Conservation (phyloP, 169 alveolate species). For the Plasmodium ovale region DNA sequence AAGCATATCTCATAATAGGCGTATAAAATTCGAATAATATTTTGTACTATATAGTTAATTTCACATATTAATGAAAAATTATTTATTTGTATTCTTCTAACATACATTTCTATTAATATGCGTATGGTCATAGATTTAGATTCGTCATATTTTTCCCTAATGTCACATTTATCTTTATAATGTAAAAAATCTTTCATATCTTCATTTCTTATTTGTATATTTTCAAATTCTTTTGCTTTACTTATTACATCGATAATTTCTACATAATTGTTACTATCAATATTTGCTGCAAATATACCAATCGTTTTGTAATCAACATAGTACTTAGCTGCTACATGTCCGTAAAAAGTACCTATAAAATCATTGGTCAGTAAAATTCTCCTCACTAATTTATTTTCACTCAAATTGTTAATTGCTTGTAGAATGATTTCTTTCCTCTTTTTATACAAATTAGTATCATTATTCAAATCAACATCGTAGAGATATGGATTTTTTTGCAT, state of each 20-base stretch:
- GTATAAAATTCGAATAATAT: constrained; percentile 93
- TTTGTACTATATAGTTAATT: constrained; percentile 93
- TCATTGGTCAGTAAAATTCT: constrained; percentile 78
- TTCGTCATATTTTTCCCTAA: constrained; percentile 58
- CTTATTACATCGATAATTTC: constrained; percentile 67
- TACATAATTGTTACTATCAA: constrained; percentile 36
- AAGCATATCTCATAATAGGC: constrained; percentile 93
- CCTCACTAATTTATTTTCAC: constrained; percentile 82
- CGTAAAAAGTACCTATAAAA: constrained; percentile 88
- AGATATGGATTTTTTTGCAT: constrained; percentile 90
- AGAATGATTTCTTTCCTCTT: constrained; percentile 77
- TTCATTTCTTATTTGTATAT: constrained; percentile 72
- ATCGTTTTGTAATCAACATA: constrained; percentile 90
- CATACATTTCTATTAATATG: constrained; percentile 91
- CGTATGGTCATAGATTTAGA: constrained; percentile 65
- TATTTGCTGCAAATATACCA: constrained; percentile 57
- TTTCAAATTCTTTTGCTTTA: constrained; percentile 72
- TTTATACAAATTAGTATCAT: constrained; percentile 75
- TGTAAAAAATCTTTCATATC: constrained; percentile 69
- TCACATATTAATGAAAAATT: constrained; percentile 94
- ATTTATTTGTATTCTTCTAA: constrained; percentile 86
- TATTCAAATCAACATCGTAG: constrained; percentile 88
- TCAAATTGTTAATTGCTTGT: constrained; percentile 80
- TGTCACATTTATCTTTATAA: constrained; percentile 47
- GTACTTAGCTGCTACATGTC: constrained; percentile 90